Base-by-base conservation (phyloP, 2,329 filamentous ascomycete genomes). In the Neopestalotiopsis clavispora region DNA sequence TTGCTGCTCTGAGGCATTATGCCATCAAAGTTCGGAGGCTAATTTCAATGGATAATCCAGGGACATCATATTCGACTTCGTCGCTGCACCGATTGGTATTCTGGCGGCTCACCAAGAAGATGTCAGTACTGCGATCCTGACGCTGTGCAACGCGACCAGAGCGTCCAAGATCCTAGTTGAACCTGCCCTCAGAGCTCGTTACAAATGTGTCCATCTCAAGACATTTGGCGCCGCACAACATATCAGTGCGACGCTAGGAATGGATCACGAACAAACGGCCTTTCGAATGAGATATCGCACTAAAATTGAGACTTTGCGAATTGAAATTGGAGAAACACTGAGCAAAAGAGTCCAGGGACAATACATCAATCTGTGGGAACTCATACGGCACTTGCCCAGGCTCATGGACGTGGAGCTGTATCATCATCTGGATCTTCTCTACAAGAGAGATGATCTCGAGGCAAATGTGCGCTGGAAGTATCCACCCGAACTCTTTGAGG, bases 101-200 rank as follows among this genome's bases (percentile, higher is more conserved):
- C 73, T 75, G 9, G 74, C 77, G 1, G 75, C 80, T 4, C 81
- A 81, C n/a, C 75, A 83, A 80, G 73, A 82, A 75, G 82, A 83
- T 74, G 67, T 75, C 64, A 81, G 81, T 71, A 79, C 78, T 40
- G 81, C 83, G 23, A 80, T 81, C 4, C 61, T 76, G 1, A 84
- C 83, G 13, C 86, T 97, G 6, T 79, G 92, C 10, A 83, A 84
- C n/a, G 82, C 87, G 59, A 89, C 92, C 45, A 84, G 85, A 1
- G 81, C 89, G 17, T 95, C 91, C 73, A 87, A 84, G 65, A 78
- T 84, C 2, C 94, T 95, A 68, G 82, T 87, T 0, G 93, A 94
- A 74, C 91, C 94, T 4, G 92, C 92, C 1, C 80, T 96, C 65
- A 90, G 90, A 4, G 91, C 89, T 1, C 83, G 97, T 4, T 96